Base-by-base conservation (phyloP, 1,139 yeast genomes). In the Taphrina deformans region DNA sequence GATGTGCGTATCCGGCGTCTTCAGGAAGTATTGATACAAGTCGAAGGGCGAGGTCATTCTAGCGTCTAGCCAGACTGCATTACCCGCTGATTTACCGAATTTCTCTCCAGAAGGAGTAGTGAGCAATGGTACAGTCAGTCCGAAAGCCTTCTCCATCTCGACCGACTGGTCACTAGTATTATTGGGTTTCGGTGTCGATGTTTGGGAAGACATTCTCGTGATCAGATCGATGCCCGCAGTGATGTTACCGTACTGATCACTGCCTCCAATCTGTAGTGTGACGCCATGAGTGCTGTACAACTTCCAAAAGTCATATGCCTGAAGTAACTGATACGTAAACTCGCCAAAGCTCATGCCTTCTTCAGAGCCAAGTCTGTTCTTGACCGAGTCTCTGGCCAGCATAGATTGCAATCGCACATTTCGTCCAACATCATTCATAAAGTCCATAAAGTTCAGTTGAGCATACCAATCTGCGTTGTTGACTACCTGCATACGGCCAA, bases 181-280 rank as follows among this genome's bases (percentile, higher is more conserved):
- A 18, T 45, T 56, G 68, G 69, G 52, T 4, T 12, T 16, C 6
- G 44, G 6, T 12, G 44, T 16, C 65, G 5, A 12, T 7, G 44
- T 38, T 14, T 53, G 66, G 72, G 72, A 50, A 69, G 69, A 79
- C 64, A 89, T 75, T 69, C 97, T 79, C 0, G 87, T 80, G 52
- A 93, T 90, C 67, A 95, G 79, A 73, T 93, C 99, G 59, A 89
- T 83, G 0, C 99, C 99, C 0, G 98, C 98, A 4, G 96, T 90
- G 69, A 95, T 95, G 72, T 93, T 93, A 0, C 99, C 99, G 93
- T 97, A 93, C 76, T 93, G 99, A 74, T 93, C 99, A 73, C 88
- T 91, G 7, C 99, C 99, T 16, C 99, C 99, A 27, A 95, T 85
- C 76, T 93, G 97, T 10, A 63, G 38, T 76, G 59, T 82, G 51